Evolutionary conservation across 108 stramenopile genomes (phyloP).

Genomic region (Seminavis robusta): DNA sequence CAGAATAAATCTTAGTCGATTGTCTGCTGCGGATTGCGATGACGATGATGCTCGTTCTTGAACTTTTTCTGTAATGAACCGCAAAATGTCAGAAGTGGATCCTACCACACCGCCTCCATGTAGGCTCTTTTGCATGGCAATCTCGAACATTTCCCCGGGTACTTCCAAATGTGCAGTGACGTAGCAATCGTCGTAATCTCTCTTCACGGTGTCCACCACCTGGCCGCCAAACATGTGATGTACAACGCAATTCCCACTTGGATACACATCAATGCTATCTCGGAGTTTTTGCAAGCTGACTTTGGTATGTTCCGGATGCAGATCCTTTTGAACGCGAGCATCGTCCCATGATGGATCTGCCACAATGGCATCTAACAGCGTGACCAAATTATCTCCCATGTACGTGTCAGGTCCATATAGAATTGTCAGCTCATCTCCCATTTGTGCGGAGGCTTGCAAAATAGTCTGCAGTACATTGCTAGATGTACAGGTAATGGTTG

Average conservation of each 20-base stretch:
- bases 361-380: constrained; percentile 56
- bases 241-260: constrained; percentile 90
- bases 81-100: constrained; percentile 89
- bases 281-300: constrained; percentile 44
- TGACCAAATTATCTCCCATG: constrained; percentile 91
- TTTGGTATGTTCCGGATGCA: constrained; percentile 68
- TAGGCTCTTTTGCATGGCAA: constrained; percentile 84
- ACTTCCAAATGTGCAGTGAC: constrained; percentile 95
- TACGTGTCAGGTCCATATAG: constrained; percentile 95
- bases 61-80: constrained; percentile 88
- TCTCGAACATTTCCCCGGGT: constrained; percentile 96
- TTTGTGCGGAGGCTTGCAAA: constrained; percentile 84
- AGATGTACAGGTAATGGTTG: constrained; percentile 93
- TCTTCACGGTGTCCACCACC: constrained; percentile 65
- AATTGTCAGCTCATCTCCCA: constrained; percentile 59
- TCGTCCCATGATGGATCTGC: constrained; percentile 52
- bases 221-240: constrained; percentile 94
- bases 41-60: constrained; percentile 38
- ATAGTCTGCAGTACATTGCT: constrained; percentile 89
- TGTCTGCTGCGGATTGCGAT: constrained; percentile 1
- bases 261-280: constrained; percentile 69
- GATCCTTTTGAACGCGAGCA: constrained; percentile 47
- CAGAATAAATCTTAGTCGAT: constrained; percentile 77
- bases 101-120: constrained; percentile 85
- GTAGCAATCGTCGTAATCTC: constrained; percentile 78